Percentiles rank a stretch among this genome's conserved stretches.
phyloP scores from a whole-genome alignment of 805 yeast genomes.

The Hanseniaspora taiwanica region DNA sequence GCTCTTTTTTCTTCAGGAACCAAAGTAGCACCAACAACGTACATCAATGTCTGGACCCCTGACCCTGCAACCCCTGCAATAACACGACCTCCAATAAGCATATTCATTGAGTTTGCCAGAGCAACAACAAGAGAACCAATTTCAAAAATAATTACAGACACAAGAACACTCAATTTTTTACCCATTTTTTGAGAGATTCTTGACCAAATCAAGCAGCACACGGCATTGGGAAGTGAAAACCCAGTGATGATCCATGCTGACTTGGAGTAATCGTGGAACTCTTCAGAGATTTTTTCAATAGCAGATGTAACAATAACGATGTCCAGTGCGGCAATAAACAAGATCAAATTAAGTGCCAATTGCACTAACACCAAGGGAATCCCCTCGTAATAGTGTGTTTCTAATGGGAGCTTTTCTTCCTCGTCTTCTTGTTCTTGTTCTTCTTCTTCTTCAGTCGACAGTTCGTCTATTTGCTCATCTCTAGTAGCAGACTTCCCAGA shows the following conservation, averaged over 20 bases:
- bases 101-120: slow-evolving; percentile 36
- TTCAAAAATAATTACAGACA: slow-evolving; percentile 40
- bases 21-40: slow-evolving; percentile 34
- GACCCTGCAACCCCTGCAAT: slow-evolving; percentile 63
- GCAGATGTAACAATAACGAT: slow-evolving; percentile 45
- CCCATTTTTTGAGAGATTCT: slow-evolving; percentile 45
- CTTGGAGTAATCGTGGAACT: slow-evolving; percentile 36
- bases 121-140: slow-evolving; percentile 51
- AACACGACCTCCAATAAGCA: slow-evolving; percentile 58
- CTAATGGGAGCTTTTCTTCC: not conserved
- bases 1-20: slow-evolving; percentile 16
- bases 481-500: too few relatives aligned
- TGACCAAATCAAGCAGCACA: slow-evolving; percentile 43
- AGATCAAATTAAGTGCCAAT: slow-evolving; percentile 11
- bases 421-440: not conserved
- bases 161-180: slow-evolving; percentile 31
- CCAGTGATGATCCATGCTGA: slow-evolving; percentile 49
- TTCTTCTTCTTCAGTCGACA: not conserved
- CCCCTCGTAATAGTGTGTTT: slow-evolving; percentile 5
- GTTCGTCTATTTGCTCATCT: too few relatives aligned
- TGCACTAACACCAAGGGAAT: too few relatives aligned
- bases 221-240: slow-evolving; percentile 39
- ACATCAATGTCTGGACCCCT: slow-evolving; percentile 43
- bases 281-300: slow-evolving; percentile 33
- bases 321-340: slow-evolving; percentile 34